These are phyloP conservation scores for Ceratorhiza oryzae-sativae DNA, from an alignment of 1,284 basidiomycete species.

Conservation along the genomic window DNA sequence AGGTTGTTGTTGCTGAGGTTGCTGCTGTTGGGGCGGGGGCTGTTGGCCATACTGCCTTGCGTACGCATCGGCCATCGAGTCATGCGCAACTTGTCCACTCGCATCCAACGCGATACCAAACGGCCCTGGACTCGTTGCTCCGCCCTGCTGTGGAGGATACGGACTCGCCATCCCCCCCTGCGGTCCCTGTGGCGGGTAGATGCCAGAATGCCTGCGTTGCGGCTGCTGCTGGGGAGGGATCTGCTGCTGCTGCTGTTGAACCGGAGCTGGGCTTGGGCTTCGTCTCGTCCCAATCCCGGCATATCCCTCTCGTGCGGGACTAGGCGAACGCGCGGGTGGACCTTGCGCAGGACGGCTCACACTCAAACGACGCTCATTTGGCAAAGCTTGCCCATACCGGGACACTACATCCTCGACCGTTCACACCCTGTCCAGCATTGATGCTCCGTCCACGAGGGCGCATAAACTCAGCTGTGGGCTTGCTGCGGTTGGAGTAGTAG, in stretches of 20 bases:
- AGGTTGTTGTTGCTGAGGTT: conserved; percentile 46
- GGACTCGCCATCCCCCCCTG: neutral
- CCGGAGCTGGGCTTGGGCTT: conserved; percentile 61
- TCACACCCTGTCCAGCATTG: conserved; percentile 46
- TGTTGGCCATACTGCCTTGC: conserved; percentile 45
- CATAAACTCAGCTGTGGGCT: conserved; percentile 77
- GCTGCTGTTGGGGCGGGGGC: conserved; percentile 42
- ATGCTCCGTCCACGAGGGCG: conserved; percentile 56
- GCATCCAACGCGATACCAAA: conserved; percentile 82
- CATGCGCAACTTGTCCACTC: conserved; percentile 76
- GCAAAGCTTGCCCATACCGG: conserved; percentile 85
- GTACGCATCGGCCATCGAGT: conserved; percentile 74
- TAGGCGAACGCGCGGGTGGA: conserved; percentile 46
- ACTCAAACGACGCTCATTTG: conserved; percentile 74
- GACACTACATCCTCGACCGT: conserved; percentile 76
- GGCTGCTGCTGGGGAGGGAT: conserved; percentile 49
- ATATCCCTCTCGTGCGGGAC: conserved; percentile 67
- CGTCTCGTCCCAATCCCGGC: conserved; percentile 78
- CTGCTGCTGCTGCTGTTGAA: conserved; percentile 46
- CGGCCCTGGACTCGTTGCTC: conserved; percentile 53
- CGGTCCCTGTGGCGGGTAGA: conserved; percentile 3
- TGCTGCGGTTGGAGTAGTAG: conserved; percentile 71
- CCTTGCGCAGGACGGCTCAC: conserved; percentile 54
- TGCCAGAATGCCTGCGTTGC: conserved; percentile 43
- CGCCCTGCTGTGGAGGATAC: conserved; percentile 42